Conservation (phyloP, 371 early-diverging fungal genomes). For the Mortierella sp. region DNA sequence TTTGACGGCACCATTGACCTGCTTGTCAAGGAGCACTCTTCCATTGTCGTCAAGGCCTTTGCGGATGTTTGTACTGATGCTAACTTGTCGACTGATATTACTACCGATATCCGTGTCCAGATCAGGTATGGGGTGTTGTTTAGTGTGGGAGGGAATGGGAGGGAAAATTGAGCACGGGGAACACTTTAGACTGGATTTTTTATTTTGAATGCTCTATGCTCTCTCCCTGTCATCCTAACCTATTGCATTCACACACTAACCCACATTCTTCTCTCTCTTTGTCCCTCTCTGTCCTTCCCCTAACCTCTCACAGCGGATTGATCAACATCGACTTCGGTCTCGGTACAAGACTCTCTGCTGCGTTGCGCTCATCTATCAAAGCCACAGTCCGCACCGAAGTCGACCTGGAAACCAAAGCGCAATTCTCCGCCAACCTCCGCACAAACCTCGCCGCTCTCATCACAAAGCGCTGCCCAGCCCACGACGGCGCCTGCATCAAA, state of each 20-base stretch:
- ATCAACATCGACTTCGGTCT: slow-evolving; percentile 46
- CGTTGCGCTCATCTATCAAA: slow-evolving; percentile 45
- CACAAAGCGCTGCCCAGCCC: slow-evolving; percentile 50
- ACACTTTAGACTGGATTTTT: background rate
- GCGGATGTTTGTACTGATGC: slow-evolving; percentile 55
- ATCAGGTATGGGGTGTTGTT: slow-evolving; percentile 20
- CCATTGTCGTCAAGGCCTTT: slow-evolving; percentile 51
- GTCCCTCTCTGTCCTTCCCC: background rate
- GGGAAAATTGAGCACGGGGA: slow-evolving; percentile 2
- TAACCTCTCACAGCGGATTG: slow-evolving; percentile 26
- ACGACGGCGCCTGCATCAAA: slow-evolving; percentile 49
- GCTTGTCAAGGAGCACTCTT: slow-evolving; percentile 42
- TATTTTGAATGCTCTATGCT: background rate
- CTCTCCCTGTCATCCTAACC: background rate
- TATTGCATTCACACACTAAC: background rate
- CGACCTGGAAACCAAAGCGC: slow-evolving; percentile 45
- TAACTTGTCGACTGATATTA: slow-evolving; percentile 33
- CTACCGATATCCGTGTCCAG: slow-evolving; percentile 30
- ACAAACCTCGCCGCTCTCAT: slow-evolving; percentile 46
- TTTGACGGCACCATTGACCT: slow-evolving; percentile 46
- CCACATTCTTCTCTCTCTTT: background rate
- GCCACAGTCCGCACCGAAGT: slow-evolving; percentile 49
- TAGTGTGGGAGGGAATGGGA: background rate
- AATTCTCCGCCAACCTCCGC: slow-evolving; percentile 43
- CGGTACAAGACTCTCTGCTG: slow-evolving; percentile 32